These are phyloP conservation scores for Russula brevipes DNA, from an alignment of 768 basidiomycete species.

Conservation along the genomic window DNA sequence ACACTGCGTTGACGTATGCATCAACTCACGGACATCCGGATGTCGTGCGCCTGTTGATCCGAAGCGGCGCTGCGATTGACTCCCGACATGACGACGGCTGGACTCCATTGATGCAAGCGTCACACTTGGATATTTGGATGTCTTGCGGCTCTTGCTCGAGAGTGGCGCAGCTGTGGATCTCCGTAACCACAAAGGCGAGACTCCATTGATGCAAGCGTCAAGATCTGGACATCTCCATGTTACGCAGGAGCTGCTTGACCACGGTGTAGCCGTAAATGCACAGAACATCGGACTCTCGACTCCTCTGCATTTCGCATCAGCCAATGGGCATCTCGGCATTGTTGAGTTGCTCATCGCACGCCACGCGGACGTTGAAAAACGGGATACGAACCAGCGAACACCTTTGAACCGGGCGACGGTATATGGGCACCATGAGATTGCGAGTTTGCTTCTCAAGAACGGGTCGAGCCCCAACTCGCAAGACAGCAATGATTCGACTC, in stretches of 20 bases:
- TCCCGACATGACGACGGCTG: neutral
- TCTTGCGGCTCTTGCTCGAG: neutral
- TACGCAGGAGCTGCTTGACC: neutral
- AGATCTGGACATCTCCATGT: neutral
- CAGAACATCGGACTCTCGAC: neutral
- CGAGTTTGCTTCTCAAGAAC: neutral
- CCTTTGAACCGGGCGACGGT: neutral
- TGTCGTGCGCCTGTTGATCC: neutral
- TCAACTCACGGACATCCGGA: neutral
- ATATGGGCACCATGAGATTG: neutral
- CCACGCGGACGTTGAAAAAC: neutral
- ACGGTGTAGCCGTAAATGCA: neutral
- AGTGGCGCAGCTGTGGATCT: neutral
- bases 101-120: neutral
- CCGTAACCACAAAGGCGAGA: neutral
- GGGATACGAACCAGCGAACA: neutral
- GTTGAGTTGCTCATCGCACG: neutral
- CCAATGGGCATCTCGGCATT: neutral
- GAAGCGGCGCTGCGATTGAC: neutral
- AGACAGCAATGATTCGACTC: neutral
- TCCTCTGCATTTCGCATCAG: neutral
- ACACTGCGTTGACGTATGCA: neutral
- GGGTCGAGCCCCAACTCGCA: neutral
- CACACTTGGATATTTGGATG: fast-evolving
- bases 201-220: constrained; percentile 1